phyloP scores from a whole-genome alignment of 345 rosid species.

The Ceriops decandra region DNA sequence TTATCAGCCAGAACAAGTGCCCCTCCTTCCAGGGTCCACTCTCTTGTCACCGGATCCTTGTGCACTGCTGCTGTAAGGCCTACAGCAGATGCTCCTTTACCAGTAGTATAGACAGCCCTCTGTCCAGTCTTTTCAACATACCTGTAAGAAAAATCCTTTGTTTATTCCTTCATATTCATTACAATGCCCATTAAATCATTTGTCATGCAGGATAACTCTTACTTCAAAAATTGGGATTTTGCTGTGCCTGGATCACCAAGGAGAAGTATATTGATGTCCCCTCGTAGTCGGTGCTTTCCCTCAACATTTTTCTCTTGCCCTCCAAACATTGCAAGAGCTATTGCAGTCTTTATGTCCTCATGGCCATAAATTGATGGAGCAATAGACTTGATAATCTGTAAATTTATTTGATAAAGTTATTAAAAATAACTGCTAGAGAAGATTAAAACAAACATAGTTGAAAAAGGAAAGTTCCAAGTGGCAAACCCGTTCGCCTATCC shows the following conservation, averaged over 20 bases:
- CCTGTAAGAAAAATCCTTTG: slow-evolving; percentile 34
- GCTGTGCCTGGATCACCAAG: slow-evolving; percentile 98
- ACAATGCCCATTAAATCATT: neutral
- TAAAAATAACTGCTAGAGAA: slow-evolving; percentile 8
- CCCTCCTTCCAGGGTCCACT: slow-evolving; percentile 99
- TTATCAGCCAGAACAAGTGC: slow-evolving; percentile 97
- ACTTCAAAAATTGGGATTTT: slow-evolving; percentile 96
- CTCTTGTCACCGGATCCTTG: slow-evolving; percentile 98
- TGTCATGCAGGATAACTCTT: slow-evolving; percentile 20
- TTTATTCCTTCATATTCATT: slow-evolving; percentile 14
- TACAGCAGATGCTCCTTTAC: slow-evolving; percentile 98
- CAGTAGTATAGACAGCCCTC: slow-evolving; percentile 97
- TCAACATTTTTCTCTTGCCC: slow-evolving; percentile 93
- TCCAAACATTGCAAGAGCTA: slow-evolving; percentile 96
- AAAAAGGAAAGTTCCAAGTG: neutral
- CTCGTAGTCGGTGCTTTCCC: slow-evolving; percentile 89
- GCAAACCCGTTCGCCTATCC: slow-evolving; percentile 86
- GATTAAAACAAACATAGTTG: neutral
- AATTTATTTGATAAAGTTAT: slow-evolving; percentile 14
- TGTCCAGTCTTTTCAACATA: slow-evolving; percentile 98
- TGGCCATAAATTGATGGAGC: slow-evolving; percentile 98
- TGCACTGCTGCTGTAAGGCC: slow-evolving; percentile 99
- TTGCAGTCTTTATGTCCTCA: slow-evolving; percentile 94
- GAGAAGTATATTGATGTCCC: slow-evolving; percentile 91
- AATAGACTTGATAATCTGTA: slow-evolving; percentile 86